phyloP scores from a whole-genome alignment of 176 grass and related monocot species.

The Saccharum officinarum region DNA sequence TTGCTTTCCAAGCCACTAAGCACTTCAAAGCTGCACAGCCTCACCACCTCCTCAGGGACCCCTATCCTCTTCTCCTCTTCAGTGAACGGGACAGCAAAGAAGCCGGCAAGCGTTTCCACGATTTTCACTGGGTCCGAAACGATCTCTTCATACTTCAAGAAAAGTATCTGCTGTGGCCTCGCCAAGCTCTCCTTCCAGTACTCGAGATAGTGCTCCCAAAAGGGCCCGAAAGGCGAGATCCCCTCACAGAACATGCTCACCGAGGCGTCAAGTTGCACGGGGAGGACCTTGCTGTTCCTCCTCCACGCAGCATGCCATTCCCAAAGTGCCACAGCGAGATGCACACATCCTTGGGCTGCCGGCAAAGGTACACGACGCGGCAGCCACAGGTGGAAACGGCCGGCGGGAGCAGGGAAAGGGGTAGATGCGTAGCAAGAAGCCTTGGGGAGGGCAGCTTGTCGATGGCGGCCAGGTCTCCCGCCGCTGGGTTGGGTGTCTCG shows the following conservation, averaged over 20 bases:
- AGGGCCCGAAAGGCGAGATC: background rate
- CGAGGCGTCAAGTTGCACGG: background rate
- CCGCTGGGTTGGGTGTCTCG: background rate
- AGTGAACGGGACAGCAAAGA: background rate
- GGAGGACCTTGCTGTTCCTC: background rate
- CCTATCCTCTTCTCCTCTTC: background rate
- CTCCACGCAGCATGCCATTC: background rate
- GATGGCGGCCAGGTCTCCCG: background rate
- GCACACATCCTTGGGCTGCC: background rate
- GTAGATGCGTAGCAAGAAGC: background rate
- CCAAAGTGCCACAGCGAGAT: background rate
- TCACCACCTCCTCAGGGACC: background rate
- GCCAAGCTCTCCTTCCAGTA: background rate
- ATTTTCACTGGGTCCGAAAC: background rate
- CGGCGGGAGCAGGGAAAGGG: background rate
- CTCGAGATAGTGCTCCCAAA: background rate
- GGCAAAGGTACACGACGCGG: background rate
- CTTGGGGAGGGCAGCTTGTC: background rate
- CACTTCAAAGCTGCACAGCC: background rate
- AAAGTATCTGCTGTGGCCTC: background rate
- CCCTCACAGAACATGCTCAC: background rate
- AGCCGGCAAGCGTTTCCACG: background rate
- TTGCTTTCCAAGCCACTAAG: background rate
- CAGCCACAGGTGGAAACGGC: background rate
- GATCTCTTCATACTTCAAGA: background rate